phyloP scores from a whole-genome alignment of 139 green algal species.

The Coelastrella sp. region DNA sequence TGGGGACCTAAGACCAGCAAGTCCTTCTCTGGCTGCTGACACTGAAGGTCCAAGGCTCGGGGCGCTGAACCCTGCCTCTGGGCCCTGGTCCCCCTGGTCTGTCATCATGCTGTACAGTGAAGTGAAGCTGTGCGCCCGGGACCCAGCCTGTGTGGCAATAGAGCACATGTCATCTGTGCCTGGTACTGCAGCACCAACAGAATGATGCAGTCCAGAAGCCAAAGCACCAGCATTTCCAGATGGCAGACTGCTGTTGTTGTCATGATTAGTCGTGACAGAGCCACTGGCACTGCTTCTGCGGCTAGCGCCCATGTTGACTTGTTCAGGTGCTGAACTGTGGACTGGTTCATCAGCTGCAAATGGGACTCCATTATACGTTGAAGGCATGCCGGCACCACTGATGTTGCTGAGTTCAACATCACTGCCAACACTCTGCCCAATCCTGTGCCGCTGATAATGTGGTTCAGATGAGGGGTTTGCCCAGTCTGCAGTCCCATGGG shows the following conservation, averaged over 20 bases:
- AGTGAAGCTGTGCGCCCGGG: conserved; percentile 7
- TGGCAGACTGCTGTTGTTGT: background rate
- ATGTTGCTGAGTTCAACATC: conserved; percentile 33
- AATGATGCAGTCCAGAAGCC: background rate
- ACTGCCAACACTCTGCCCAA: conserved; percentile 11
- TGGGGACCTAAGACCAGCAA: background rate
- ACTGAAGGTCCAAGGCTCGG: background rate
- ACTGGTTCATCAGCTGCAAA: background rate
- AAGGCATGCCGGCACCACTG: background rate
- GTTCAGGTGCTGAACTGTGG: background rate
- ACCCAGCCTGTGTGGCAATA: conserved; percentile 18
- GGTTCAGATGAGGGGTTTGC: background rate
- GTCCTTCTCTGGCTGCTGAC: background rate
- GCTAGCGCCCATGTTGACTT: background rate
- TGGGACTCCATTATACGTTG: background rate
- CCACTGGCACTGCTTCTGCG: background rate
- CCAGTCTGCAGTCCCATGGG: background rate
- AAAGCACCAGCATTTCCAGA: background rate
- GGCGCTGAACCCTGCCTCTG: background rate
- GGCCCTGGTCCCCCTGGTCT: background rate
- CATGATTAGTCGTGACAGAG: background rate
- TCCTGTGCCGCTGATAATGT: background rate
- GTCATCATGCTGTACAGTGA: conserved; percentile 31
- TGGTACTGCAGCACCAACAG: background rate
- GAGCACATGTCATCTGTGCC: background rate